A percentile compares a stretch with the other conserved stretches of the same genome.
phyloP scores from a whole-genome alignment of 768 basidiomycete genomes.

The Phlebiopsis gigantea region DNA sequence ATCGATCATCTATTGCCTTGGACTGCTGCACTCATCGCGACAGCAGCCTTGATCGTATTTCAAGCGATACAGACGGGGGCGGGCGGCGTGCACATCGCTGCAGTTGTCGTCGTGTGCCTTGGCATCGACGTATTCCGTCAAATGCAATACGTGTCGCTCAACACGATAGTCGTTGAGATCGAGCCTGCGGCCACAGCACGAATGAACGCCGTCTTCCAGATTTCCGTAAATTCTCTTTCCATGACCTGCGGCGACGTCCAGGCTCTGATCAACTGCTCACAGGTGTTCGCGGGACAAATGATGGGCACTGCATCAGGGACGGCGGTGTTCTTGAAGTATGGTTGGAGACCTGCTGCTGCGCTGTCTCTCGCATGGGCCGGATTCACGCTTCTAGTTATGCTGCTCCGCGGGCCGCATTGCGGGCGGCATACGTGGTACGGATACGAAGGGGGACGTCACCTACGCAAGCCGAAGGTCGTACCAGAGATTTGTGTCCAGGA shows the following conservation, averaged over 20 bases:
- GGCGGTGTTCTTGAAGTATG: constrained; percentile 57
- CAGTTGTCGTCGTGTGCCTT: constrained; percentile 61
- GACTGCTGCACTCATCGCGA: constrained; percentile 59
- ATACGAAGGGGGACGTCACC: constrained; percentile 43
- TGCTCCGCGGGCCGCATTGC: constrained; percentile 61
- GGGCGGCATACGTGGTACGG: constrained; percentile 52
- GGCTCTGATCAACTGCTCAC: not conserved
- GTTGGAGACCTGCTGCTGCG: constrained; percentile 61
- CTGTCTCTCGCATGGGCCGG: constrained; percentile 52
- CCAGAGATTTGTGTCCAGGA: not conserved
- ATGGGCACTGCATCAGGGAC: constrained; percentile 73
- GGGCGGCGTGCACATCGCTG: constrained; percentile 61
- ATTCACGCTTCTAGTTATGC: constrained; percentile 48
- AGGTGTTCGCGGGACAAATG: constrained; percentile 70
- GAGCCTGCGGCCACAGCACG: constrained; percentile 33
- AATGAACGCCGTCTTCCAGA: constrained; percentile 66
- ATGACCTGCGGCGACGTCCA: not conserved
- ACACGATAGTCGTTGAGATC: constrained; percentile 40
- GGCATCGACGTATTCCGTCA: constrained; percentile 68
- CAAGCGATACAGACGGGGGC: constrained; percentile 61
- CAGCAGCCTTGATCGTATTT: constrained; percentile 41
- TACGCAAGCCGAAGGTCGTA: not conserved
- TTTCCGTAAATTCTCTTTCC: constrained; percentile 40
- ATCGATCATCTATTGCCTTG: constrained; percentile 70
- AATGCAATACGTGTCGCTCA: constrained; percentile 58